Base-by-base conservation (phyloP, 768 basidiomycete species). In the Mycena albidolilacea region DNA sequence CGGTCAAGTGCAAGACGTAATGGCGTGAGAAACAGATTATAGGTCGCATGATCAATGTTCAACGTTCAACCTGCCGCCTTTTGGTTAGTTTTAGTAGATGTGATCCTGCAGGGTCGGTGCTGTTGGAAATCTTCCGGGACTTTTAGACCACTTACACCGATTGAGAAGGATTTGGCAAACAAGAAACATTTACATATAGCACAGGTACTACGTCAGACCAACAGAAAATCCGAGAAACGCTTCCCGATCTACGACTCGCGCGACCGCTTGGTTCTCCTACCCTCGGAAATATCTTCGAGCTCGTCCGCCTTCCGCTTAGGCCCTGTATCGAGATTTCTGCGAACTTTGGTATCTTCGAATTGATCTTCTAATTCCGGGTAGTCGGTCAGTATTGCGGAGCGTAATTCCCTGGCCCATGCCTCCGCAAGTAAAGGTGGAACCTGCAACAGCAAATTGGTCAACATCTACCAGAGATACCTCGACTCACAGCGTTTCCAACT, bases 401-500 rank as follows among this genome's bases (percentile, higher is more conserved):
- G 62, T 15, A 64, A 8, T 64, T 35, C 30, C 7, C 30, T 7
- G 3, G 46, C 48, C 62, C 62, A 50, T 50, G 62, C 62, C 30
- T 50, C 62, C 7, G 62, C 44, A 19, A 50, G 48, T n/a, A 64
- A 19, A 19, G 62, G 48, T 3, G 62, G 62, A n/a, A 64, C 62
- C 62, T 64, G 39, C 41, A 19, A 11, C n/a, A 44, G 39, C 21
- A n/a, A 64, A 37, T 12, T n/a, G 17, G 46, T 43, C 41, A 43
- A 14, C 10, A 30, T 9, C 8, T 43, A 14, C 41, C 10, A 43
- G 41, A 43, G 41, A 43, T 10, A 43, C 12, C 15, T 38, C 48
- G 38, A 66, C 52, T 44, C 35, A 57, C 64, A 3, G 64, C 64
- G 11, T 66, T 57, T 10, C 64, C 64, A 23, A 66, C 64, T 55